phyloP scores from a whole-genome alignment of 2,329 filamentous ascomycete species.

The Hypoxylon sp. region DNA sequence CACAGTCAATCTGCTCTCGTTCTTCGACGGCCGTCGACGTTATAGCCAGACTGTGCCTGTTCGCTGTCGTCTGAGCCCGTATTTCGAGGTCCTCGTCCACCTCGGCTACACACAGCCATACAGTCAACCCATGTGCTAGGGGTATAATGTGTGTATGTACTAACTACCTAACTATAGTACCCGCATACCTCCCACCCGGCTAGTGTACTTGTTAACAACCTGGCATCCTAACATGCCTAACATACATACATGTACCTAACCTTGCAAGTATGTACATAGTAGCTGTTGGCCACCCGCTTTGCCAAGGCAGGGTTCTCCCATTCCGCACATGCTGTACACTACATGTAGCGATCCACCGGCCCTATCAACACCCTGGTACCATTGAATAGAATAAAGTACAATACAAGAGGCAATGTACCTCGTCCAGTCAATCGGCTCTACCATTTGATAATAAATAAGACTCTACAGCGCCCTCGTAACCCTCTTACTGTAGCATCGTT shows the following conservation, averaged over 20 bases:
- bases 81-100: too few species aligned
- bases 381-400: slow-evolving; percentile 19
- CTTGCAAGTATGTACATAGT: not conserved
- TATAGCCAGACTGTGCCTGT: not conserved
- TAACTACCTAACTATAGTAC: not conserved
- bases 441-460: slow-evolving; percentile 42
- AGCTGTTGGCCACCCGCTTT: slow-evolving; percentile 5
- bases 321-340: slow-evolving; percentile 13
- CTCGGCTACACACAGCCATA: slow-evolving; percentile 16
- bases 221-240: too few species aligned
- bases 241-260: too few species aligned
- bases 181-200: too few species aligned
- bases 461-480: slow-evolving; percentile 29
- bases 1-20: not conserved
- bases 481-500: slow-evolving; percentile 33
- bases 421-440: slow-evolving; percentile 10
- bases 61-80: too few species aligned
- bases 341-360: slow-evolving; percentile 17
- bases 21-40: too few species aligned
- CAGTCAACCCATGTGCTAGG: not conserved
- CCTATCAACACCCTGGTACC: slow-evolving; percentile 38
- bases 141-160: too few species aligned
- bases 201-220: too few species aligned
- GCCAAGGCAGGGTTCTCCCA: slow-evolving; percentile 17
- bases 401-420: slow-evolving; percentile 17